Conservation (phyloP, 495 filamentous ascomycete species). For the Achaetomiella virescens region DNA sequence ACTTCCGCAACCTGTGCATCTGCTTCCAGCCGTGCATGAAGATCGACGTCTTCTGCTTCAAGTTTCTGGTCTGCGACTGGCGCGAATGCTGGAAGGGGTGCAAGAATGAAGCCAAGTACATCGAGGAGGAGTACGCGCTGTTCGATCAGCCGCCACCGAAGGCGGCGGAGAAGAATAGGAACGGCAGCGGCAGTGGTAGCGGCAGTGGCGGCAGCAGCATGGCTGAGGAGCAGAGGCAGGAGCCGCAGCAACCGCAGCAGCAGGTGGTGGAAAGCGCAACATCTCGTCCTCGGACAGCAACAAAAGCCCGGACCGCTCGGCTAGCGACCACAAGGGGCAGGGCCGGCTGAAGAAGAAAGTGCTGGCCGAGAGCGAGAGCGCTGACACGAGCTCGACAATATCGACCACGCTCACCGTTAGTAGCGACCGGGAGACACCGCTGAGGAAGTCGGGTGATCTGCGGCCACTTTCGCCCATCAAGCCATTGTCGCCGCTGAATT, state of each 20-base stretch:
- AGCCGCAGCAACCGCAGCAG: constrained; percentile 11
- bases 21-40: constrained; percentile 94
- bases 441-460: constrained; percentile 34
- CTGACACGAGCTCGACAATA: constrained; percentile 30
- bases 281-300: constrained; percentile 60
- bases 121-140: constrained; percentile 63
- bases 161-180: constrained; percentile 13
- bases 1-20: constrained; percentile 83
- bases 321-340: constrained; percentile 22
- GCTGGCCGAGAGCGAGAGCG: constrained; percentile 23
- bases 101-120: constrained; percentile 76
- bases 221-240: constrained; percentile 1
- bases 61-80: constrained; percentile 88
- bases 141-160: constrained; percentile 49
- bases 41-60: constrained; percentile 84
- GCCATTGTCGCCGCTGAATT: constrained; percentile 65
- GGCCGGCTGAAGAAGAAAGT: constrained; percentile 36
- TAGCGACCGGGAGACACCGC: constrained; percentile 34
- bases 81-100: constrained; percentile 92
- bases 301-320: constrained; percentile 22
- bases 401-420: constrained; percentile 40
- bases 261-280: constrained; percentile 38
- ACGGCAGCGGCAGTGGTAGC: constrained; percentile 5
- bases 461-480: constrained; percentile 61
- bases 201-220: constrained; percentile 7